Evolutionary conservation across 2,329 filamentous ascomycete genomes (phyloP).

Genomic region (Pseudophaeomoniella oleicola): DNA sequence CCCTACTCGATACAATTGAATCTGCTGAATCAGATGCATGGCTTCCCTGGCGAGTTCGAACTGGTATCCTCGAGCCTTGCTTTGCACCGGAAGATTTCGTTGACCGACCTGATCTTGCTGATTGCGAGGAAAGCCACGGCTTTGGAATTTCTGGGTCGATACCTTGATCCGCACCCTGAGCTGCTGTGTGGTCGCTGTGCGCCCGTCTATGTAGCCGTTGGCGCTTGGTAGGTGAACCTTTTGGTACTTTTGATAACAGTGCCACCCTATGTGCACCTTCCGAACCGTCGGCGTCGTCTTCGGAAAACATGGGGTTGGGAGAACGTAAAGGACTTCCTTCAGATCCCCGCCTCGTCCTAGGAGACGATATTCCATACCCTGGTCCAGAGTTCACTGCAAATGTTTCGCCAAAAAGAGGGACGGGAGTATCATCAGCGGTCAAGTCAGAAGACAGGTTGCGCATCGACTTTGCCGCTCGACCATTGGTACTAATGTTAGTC

Average conservation of each 20-base stretch:
- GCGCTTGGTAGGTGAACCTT: neutral
- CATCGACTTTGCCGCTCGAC: neutral
- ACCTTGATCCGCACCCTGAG: constrained; percentile 6
- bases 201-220: constrained; percentile 7
- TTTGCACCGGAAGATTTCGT: constrained; percentile 1
- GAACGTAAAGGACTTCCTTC: constrained; percentile 32
- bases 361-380: constrained; percentile 34
- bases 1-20: constrained; percentile 19
- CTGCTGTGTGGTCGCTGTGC: constrained; percentile 10
- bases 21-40: constrained; percentile 25
- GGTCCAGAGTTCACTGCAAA: constrained; percentile 38
- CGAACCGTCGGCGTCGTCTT: neutral
- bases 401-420: constrained; percentile 61
- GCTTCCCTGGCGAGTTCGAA: constrained; percentile 24
- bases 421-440: neutral
- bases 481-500: neutral
- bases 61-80: constrained; percentile 29
- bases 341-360: constrained; percentile 47
- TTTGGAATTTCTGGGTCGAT: neutral
- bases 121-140: constrained; percentile 1
- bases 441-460: neutral
- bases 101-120: neutral
- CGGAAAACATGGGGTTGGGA: neutral
- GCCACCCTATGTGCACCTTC: neutral
- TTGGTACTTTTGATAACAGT: neutral